phyloP scores from a whole-genome alignment of 257 asterid species.

The Asclepias syriaca region DNA sequence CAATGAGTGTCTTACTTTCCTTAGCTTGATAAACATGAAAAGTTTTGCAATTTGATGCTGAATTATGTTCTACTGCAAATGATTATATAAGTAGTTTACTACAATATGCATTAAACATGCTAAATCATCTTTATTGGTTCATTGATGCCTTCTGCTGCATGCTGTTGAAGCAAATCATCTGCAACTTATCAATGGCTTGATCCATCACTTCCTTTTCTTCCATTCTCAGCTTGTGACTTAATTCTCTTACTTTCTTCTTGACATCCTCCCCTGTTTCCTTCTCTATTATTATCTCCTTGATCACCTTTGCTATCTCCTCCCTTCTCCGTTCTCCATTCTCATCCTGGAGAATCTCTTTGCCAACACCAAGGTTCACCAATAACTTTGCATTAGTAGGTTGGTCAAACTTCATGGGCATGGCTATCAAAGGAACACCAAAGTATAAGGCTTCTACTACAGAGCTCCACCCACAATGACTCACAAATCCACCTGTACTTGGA shows the following conservation, averaged over 20 bases:
- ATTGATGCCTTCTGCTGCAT: not conserved
- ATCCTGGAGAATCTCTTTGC: conserved; percentile 7
- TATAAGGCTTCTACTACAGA: conserved; percentile 10
- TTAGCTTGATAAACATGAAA: too few species aligned
- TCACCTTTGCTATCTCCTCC: not conserved
- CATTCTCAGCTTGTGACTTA: not conserved
- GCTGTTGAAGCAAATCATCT: not conserved
- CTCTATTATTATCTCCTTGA: not conserved
- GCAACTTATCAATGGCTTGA: conserved; percentile 7
- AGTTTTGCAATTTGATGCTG: too few species aligned
- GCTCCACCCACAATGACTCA: conserved; percentile 25
- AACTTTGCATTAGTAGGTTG: conserved; percentile 13
- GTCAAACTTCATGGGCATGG: conserved; percentile 9
- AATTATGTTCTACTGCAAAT: too few species aligned
- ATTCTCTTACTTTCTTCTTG: conserved; percentile 10
- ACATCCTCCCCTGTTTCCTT: not conserved
- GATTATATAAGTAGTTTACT: too few species aligned
- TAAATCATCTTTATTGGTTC: not conserved
- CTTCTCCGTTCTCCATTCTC: conserved; percentile 10
- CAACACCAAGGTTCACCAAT: conserved; percentile 6
- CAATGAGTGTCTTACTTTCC: not conserved
- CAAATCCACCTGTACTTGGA: conserved; percentile 11
- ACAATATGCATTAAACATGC: too few species aligned
- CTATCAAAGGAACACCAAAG: conserved; percentile 11
- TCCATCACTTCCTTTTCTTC: not conserved